Evolutionary conservation across 2,329 filamentous ascomycete species (phyloP).

Genomic region (Penicillium sp.): DNA sequence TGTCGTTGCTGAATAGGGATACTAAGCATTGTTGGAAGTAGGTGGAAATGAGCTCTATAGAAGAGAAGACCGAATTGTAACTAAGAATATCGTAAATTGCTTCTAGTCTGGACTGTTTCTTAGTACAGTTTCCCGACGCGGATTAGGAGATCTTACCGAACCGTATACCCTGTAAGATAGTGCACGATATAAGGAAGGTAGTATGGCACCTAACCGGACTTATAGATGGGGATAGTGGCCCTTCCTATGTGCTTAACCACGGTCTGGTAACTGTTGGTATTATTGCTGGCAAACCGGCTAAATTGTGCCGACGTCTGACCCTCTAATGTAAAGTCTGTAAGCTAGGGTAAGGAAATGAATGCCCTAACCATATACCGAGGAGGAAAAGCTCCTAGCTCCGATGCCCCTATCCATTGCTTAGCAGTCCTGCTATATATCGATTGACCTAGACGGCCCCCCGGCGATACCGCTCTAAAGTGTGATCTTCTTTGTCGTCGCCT

Average conservation of each 20-base stretch:
- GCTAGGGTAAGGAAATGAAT: no score
- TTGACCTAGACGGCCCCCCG: background rate
- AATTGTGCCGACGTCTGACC: background rate
- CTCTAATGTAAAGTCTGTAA: no score
- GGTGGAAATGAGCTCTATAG: background rate
- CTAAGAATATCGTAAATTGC: background rate
- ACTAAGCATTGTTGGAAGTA: no score
- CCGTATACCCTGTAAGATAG: background rate
- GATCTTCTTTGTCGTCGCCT: background rate
- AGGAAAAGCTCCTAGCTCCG: background rate
- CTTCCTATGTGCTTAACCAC: background rate
- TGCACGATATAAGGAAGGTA: background rate
- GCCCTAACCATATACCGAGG: background rate
- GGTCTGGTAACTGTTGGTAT: background rate
- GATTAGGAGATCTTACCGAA: background rate
- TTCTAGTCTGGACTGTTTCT: background rate
- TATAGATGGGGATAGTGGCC: background rate
- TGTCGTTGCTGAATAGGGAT: no score
- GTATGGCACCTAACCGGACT: background rate
- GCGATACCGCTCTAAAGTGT: background rate
- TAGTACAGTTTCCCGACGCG: background rate
- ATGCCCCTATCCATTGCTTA: background rate
- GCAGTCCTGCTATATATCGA: background rate
- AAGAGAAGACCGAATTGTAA: background rate
- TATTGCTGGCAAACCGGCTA: background rate